Evolutionary conservation across 495 filamentous ascomycete genomes (phyloP).

Genomic region (Podospora didyma): DNA sequence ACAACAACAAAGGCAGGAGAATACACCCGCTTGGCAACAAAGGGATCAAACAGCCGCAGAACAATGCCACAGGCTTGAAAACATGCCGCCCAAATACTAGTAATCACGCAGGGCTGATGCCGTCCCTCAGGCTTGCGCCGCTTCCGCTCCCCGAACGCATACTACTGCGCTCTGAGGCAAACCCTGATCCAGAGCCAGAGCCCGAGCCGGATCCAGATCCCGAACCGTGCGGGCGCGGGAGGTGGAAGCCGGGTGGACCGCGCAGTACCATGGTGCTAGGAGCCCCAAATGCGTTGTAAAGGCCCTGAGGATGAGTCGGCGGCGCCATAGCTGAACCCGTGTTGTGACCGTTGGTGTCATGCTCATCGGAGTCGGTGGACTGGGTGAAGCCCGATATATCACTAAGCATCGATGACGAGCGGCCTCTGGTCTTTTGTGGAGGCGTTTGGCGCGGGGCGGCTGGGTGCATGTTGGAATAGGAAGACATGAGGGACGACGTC

Average conservation of each 20-base stretch:
- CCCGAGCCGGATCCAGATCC: constrained; percentile 18
- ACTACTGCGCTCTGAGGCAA: constrained; percentile 31
- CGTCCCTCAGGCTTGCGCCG: constrained; percentile 25
- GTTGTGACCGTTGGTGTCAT: constrained; percentile 2
- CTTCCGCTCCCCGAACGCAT: constrained; percentile 35
- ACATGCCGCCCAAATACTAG: no score
- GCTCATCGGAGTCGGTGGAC: constrained; percentile 41
- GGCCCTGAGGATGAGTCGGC: constrained; percentile 3
- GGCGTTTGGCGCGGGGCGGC: constrained; percentile 17
- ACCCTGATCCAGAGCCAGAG: constrained; percentile 22
- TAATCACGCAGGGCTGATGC: constrained; percentile 25
- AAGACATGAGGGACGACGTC: constrained; percentile 10
- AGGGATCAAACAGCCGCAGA: neutral
- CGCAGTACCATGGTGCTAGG: constrained; percentile 16
- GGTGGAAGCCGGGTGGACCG: constrained; percentile 28
- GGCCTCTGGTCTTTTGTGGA: constrained; percentile 42
- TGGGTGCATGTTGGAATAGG: constrained; percentile 22
- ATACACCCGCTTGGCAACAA: neutral
- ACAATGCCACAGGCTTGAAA: neutral
- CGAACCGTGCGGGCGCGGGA: constrained; percentile 12
- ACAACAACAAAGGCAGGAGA: no score
- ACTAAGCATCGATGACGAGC: constrained; percentile 66
- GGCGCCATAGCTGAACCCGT: constrained; percentile 2
- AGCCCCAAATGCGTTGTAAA: constrained; percentile 2
- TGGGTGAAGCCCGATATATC: constrained; percentile 64